These are phyloP conservation scores for Filobasidium uniguttulatum DNA, from an alignment of 1,284 basidiomycete genomes.

Conservation along the genomic window DNA sequence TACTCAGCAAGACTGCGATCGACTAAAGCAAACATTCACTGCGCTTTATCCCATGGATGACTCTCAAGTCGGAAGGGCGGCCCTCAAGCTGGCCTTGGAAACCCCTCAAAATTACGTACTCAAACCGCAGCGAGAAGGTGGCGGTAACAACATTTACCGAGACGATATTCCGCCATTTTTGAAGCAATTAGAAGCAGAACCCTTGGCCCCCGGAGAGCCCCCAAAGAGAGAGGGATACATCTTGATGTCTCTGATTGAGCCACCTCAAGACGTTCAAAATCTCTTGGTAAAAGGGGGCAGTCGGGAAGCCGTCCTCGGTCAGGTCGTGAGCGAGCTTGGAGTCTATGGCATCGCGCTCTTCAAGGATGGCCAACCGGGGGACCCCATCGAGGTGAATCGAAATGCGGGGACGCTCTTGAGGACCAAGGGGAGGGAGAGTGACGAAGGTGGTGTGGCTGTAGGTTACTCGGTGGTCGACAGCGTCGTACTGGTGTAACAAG, in stretches of 20 bases:
- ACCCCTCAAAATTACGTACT: conserved; percentile 56
- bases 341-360: conserved; percentile 84
- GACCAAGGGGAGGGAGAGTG: conserved; percentile 82
- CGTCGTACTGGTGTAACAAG: conserved; percentile 51
- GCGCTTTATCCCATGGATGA: conserved; percentile 53
- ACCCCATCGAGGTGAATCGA: conserved; percentile 13
- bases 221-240: conserved; percentile 56
- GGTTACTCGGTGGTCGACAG: conserved; percentile 82
- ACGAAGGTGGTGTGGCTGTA: conserved; percentile 88
- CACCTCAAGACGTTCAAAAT: conserved; percentile 53
- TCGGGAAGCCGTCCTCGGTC: conserved; percentile 41
- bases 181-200: conserved; percentile 41
- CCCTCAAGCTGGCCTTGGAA: conserved; percentile 45
- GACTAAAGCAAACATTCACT: conserved; percentile 58
- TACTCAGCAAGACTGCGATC: conserved; percentile 34
- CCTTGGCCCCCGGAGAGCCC: conserved; percentile 5
- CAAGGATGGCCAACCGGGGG: conserved; percentile 30
- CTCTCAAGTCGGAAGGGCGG: conserved; percentile 37
- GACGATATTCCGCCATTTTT: conserved; percentile 66
- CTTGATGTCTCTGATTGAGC: conserved; percentile 78
- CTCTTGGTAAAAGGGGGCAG: conserved; percentile 51
- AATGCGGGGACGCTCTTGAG: conserved; percentile 69
- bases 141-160: conserved; percentile 92
- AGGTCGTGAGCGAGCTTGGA: conserved; percentile 81
- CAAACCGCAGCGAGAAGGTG: conserved; percentile 93